Evolutionary conservation across 129 eudicot species (phyloP).

Genomic region (Centella asiatica): DNA sequence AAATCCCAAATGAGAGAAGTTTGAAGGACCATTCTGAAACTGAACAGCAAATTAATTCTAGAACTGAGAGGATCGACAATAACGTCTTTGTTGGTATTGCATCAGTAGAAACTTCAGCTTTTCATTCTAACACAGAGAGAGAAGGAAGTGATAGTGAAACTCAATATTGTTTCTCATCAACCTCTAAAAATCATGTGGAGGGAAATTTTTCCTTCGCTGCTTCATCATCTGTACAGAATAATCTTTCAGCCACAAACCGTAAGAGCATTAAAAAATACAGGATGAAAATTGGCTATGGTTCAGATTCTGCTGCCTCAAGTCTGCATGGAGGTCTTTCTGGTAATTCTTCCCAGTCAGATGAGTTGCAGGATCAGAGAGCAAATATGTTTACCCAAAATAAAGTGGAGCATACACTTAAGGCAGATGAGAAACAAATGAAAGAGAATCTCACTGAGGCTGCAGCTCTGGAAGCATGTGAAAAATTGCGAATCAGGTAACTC

Average conservation of each 20-base stretch:
- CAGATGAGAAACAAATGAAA: slow-evolving; percentile 19
- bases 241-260: slow-evolving; percentile 32
- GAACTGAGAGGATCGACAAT: slow-evolving; percentile 1
- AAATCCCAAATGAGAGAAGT: slow-evolving; percentile 1
- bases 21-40: slow-evolving; percentile 8
- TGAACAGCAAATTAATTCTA: neutral
- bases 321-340: neutral
- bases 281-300: slow-evolving; percentile 39
- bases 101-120: slow-evolving; percentile 3
- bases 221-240: slow-evolving; percentile 29
- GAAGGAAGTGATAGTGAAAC: slow-evolving; percentile 16
- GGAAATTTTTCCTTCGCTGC: slow-evolving; percentile 20
- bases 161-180: slow-evolving; percentile 12
- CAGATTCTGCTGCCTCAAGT: slow-evolving; percentile 9
- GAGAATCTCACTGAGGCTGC: slow-evolving; percentile 27
- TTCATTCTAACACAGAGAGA: neutral
- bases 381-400: slow-evolving; percentile 20
- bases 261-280: slow-evolving; percentile 57
- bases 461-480: slow-evolving; percentile 55
- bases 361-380: neutral
- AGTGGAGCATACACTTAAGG: neutral
- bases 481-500: slow-evolving; percentile 72
- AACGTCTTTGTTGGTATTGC: slow-evolving; percentile 6
- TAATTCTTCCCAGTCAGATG: neutral
- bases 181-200: slow-evolving; percentile 6